Percentiles rank a stretch among this genome's conserved stretches.
phyloP scores from a whole-genome alignment of 305 asterid genomes.

The Rubia tinctorum region DNA sequence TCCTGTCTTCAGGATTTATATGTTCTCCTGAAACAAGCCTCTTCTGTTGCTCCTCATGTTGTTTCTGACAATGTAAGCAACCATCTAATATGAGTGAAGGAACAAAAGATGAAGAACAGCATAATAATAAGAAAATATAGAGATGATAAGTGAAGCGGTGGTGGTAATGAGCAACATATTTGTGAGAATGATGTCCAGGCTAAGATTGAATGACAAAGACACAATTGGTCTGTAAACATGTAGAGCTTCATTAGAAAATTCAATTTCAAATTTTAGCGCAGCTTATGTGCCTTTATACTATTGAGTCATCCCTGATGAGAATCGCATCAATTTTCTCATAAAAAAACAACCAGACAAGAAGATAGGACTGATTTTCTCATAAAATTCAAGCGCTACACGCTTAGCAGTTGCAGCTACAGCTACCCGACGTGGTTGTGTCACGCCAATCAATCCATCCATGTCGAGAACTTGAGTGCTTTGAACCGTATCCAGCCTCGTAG shows the following conservation, averaged over 20 bases:
- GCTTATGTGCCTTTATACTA: background rate
- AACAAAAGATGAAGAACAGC: slow-evolving; percentile 5
- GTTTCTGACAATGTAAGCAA: slow-evolving; percentile 45
- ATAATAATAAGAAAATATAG: background rate
- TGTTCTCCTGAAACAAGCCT: slow-evolving; percentile 52
- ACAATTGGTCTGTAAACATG: background rate
- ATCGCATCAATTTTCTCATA: background rate
- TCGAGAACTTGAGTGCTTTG: slow-evolving; percentile 35
- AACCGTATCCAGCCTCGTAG: slow-evolving; percentile 88
- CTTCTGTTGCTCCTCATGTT: slow-evolving; percentile 59
- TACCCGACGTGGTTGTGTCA: slow-evolving; percentile 97
- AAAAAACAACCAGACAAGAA: background rate
- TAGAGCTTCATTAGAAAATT: background rate
- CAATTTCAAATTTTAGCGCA: background rate
- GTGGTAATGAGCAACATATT: background rate
- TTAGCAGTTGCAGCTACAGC: slow-evolving; percentile 97
- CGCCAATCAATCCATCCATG: slow-evolving; percentile 92
- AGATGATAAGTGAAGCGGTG: background rate
- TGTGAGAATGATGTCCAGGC: background rate
- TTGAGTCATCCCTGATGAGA: background rate
- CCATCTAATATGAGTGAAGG: slow-evolving; percentile 15
- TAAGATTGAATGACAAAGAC: background rate
- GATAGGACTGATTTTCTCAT: background rate
- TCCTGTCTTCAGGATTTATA: slow-evolving; percentile 41
- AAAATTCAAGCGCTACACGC: slow-evolving; percentile 93